Evolutionary conservation across 2,329 filamentous ascomycete genomes (phyloP).

Genomic region (Hymenoscyphus repandus): DNA sequence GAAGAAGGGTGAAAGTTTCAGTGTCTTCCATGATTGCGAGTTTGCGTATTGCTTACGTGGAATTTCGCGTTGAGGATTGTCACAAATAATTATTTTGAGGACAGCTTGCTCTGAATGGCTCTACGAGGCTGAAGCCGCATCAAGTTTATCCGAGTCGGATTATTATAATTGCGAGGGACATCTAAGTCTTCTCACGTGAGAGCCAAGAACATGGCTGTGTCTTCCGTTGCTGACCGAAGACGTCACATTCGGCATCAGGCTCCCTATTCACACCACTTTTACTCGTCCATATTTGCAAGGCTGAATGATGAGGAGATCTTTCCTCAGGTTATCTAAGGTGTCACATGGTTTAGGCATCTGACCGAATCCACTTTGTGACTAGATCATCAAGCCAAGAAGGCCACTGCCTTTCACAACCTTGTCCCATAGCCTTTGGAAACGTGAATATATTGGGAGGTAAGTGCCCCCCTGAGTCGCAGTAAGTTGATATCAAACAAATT

Average conservation of each 20-base stretch:
- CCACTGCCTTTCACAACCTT: not conserved
- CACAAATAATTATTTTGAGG: not conserved
- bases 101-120: not conserved
- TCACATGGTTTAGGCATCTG: not conserved
- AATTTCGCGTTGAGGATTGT: not conserved
- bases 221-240: no score
- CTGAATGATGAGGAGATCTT: not conserved
- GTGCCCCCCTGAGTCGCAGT: not conserved
- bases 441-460: not conserved
- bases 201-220: not conserved
- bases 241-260: not conserved
- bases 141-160: not conserved
- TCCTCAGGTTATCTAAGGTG: not conserved
- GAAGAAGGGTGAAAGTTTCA: conserved; percentile 76
- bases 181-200: not conserved
- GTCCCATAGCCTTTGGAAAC: not conserved
- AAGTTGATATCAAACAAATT: no score
- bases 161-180: not conserved
- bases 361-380: not conserved
- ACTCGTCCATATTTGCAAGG: not conserved
- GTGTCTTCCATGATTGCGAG: conserved; percentile 45
- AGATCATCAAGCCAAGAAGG: not conserved
- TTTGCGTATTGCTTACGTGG: not conserved
- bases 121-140: conserved; percentile 4
- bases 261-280: not conserved